phyloP scores from a whole-genome alignment of 371 early-diverging fungal genomes.

The Polyrhizophydium stewartii region DNA sequence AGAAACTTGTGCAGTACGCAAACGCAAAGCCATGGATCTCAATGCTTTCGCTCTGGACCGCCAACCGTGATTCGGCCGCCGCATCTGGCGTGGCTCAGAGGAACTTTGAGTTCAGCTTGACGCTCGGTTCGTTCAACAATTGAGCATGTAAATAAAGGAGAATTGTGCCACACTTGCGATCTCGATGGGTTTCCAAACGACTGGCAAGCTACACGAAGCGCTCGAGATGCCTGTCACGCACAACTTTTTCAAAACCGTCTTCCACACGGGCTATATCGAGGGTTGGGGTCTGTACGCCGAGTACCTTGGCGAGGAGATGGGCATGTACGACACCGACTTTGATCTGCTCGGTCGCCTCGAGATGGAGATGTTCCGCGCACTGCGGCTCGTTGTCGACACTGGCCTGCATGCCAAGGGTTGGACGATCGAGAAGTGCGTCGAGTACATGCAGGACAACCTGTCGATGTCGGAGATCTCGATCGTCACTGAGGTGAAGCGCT shows the following conservation, averaged over 20 bases:
- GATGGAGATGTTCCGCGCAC: constrained; percentile 36
- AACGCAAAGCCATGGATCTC: constrained; percentile 12
- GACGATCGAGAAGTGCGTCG: constrained; percentile 26
- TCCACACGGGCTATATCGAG: constrained; percentile 26
- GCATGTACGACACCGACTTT: constrained; percentile 32
- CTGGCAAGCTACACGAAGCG: too few species aligned
- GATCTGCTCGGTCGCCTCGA: constrained; percentile 33
- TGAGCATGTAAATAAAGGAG: too few species aligned
- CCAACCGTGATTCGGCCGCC: constrained; percentile 14
- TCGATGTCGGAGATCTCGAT: constrained; percentile 23
- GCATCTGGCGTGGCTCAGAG: too few species aligned
- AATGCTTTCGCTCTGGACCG: constrained; percentile 24
- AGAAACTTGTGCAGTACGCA: constrained; percentile 19
- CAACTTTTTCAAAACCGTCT: constrained; percentile 18
- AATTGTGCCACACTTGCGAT: too few species aligned
- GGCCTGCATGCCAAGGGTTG: constrained; percentile 36
- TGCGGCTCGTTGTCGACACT: constrained; percentile 37
- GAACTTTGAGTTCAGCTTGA: too few species aligned
- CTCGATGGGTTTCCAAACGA: too few species aligned
- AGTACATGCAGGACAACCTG: constrained; percentile 24
- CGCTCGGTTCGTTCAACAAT: too few species aligned
- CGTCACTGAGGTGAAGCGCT: constrained; percentile 29
- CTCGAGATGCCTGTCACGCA: constrained; percentile 7
- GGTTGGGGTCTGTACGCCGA: constrained; percentile 40
- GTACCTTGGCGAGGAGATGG: constrained; percentile 40